Base-by-base conservation (phyloP, 2,329 filamentous ascomycete species). In the Botrytis paeoniae region DNA sequence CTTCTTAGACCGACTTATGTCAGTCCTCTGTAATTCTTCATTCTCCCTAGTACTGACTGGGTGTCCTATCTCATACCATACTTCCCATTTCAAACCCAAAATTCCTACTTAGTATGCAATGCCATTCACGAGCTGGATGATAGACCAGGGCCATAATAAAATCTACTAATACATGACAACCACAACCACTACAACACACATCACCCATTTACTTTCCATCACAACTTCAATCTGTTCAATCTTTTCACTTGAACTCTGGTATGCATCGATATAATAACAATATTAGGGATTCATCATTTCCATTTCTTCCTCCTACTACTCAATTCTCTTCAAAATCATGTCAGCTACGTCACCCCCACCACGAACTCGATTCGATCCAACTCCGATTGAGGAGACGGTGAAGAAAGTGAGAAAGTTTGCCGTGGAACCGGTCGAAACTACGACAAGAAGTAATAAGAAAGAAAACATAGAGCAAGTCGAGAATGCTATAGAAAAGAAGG, bases 351-450 rank as follows among this genome's bases (percentile, higher is more conserved):
- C 79, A 51, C 74, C 78, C 74, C 77, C 78, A 69, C 77, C 79
- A 70, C 72, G 74, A 60, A 77, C 79, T 66, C 78, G 79, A 62
- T 81, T 82, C 73, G 73, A 77, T 43, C 78, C 80, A 12, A 78
- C 80, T 74, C 81, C 80, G 10, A 75, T 82, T 69, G 81, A 82
- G 73, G 79, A 79, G 16, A 80, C 80, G 64, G 76, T 76, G 70
- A 81, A 80, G 75, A 81, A 79, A 72, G 79, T 80, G 64, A 81
- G 80, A 73, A 82, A 82, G 73, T 81, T 81, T 73, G 77, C 83
- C 54, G 79, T 82, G 43, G 82, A 85, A 73, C 84, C 83, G 9
- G 80, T 84, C 59, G 84, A 86, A 76, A 84, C 82, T 20, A 81
- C 79, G 18, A 80, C 81, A n/a, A 80, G 82, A 73, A 84, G 81